Conservation (phyloP, 2,329 filamentous ascomycete genomes). For the Allantophomopsis lycopodina region DNA sequence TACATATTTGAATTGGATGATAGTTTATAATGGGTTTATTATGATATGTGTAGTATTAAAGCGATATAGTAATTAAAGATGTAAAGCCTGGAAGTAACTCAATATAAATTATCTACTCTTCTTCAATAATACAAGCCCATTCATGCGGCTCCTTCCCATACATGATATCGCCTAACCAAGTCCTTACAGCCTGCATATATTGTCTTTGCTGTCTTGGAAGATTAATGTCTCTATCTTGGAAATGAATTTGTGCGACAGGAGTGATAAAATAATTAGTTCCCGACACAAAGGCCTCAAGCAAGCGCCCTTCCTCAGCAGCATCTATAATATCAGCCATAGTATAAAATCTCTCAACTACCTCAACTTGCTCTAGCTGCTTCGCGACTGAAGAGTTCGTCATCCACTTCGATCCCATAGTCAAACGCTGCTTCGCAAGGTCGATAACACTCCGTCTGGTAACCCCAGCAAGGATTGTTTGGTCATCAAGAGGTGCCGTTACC, state of each 20-base stretch:
- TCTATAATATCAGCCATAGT: conserved; percentile 37
- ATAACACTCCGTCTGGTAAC: conserved; percentile 41
- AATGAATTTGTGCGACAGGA: conserved; percentile 23
- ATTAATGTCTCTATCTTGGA: conserved; percentile 22
- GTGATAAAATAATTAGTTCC: conserved; percentile 38
- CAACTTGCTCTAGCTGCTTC: conserved; percentile 28
- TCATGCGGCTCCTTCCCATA: conserved; percentile 51
- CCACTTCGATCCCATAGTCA: conserved; percentile 23
- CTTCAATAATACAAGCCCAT: conserved; percentile 44
- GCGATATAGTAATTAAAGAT: too few relatives aligned
- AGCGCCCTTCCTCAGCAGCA: conserved; percentile 33
- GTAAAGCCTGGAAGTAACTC: too few relatives aligned
- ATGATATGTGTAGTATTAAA: too few relatives aligned
- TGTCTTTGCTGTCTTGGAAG: conserved; percentile 30
- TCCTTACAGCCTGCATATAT: conserved; percentile 45
- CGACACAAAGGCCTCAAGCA: conserved; percentile 43
- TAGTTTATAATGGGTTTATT: too few relatives aligned
- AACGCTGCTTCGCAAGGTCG: conserved; percentile 31
- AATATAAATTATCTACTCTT: too few relatives aligned
- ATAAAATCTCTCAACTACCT: conserved; percentile 41
- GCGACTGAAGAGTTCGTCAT: conserved; percentile 7
- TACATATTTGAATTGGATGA: too few relatives aligned
- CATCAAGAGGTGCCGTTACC: conserved; percentile 41
- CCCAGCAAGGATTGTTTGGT: conserved; percentile 41
- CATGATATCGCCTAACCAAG: conserved; percentile 55